phyloP scores from a whole-genome alignment of 305 asterid species.

The Solanum hybrid region DNA sequence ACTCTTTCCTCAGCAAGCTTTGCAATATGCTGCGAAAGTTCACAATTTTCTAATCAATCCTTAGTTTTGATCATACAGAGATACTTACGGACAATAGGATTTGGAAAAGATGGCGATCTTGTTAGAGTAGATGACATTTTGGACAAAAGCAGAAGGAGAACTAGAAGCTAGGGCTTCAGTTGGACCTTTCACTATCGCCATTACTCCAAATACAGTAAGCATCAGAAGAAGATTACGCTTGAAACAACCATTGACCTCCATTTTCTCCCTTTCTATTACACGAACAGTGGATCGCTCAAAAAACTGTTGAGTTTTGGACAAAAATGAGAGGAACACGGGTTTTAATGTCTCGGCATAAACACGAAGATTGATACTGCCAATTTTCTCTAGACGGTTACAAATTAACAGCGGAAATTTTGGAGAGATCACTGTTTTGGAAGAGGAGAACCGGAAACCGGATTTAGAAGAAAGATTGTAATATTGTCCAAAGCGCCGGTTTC shows the following conservation, averaged over 20 bases:
- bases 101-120: conserved; percentile 85
- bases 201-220: conserved; percentile 39
- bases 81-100: conserved; percentile 85
- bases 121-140: conserved; percentile 73
- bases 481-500: background rate
- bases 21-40: background rate
- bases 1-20: background rate
- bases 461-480: background rate
- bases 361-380: background rate
- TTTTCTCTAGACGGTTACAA: background rate
- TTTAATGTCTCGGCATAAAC: background rate
- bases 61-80: background rate
- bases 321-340: background rate
- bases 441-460: background rate
- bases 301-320: background rate
- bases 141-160: conserved; percentile 87
- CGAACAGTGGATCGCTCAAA: background rate
- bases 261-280: conserved; percentile 1
- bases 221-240: conserved; percentile 34
- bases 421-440: background rate
- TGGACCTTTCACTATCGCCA: conserved; percentile 35
- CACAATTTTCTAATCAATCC: background rate
- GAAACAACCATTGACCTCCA: conserved; percentile 20
- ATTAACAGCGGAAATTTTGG: background rate
- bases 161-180: conserved; percentile 48